These are phyloP conservation scores for Mortierella sp. DNA, from an alignment of 371 early-diverging fungal genomes.

Conservation along the genomic window DNA sequence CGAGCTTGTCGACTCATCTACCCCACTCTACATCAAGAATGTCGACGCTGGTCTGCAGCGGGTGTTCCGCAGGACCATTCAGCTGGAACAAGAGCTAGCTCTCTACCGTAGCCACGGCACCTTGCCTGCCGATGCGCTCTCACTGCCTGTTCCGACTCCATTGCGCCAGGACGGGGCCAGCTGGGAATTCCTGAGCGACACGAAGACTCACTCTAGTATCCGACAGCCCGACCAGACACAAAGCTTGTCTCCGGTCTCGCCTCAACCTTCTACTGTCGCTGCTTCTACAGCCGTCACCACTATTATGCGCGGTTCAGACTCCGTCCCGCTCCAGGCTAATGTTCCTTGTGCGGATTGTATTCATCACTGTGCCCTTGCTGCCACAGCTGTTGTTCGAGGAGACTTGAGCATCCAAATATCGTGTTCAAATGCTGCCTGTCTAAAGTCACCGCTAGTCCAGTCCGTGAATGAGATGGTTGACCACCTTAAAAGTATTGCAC, in stretches of 20 bases:
- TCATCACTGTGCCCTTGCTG: conserved; percentile 38
- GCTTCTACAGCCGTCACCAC: no score
- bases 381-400: conserved; percentile 57
- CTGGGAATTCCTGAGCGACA: conserved; percentile 39
- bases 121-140: conserved; percentile 34
- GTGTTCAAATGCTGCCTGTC: conserved; percentile 52
- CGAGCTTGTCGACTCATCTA: not conserved
- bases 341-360: not conserved
- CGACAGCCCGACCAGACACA: no score
- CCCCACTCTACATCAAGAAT: conserved; percentile 31
- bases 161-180: conserved; percentile 25
- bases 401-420: conserved; percentile 53
- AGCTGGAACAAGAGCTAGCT: conserved; percentile 38
- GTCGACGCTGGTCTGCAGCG: conserved; percentile 34
- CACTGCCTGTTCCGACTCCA: conserved; percentile 22
- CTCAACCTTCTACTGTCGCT: no score
- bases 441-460: conserved; percentile 53
- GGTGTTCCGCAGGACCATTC: conserved; percentile 38
- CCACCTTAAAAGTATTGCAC: conserved; percentile 59
- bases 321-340: no score
- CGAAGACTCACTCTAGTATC: conserved; percentile 19
- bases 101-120: conserved; percentile 13
- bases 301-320: no score
- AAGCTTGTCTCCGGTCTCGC: no score
- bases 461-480: conserved; percentile 72